phyloP scores from a whole-genome alignment of 2,329 filamentous ascomycete species.

The Metarhizium guizhouense region DNA sequence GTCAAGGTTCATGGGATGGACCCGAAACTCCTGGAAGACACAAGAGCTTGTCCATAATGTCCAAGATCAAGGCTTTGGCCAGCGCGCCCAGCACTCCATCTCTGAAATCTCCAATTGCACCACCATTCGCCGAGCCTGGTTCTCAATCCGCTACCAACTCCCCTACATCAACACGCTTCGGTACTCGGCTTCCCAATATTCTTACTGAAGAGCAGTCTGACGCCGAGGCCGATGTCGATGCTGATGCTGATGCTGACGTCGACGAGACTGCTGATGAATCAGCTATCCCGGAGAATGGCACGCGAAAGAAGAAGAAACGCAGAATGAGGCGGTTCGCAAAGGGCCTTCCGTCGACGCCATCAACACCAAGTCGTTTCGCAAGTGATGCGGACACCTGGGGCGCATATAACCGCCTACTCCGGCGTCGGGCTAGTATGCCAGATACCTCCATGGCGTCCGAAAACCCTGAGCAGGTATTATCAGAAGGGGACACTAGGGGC shows the following conservation, averaged over 20 bases:
- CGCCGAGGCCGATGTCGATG: slow-evolving; percentile 33
- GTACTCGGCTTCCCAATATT: slow-evolving; percentile 43
- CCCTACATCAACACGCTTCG: slow-evolving; percentile 34
- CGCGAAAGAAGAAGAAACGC: slow-evolving; percentile 48
- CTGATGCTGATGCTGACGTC: slow-evolving; percentile 23
- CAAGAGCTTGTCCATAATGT: slow-evolving; percentile 60
- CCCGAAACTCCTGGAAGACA: slow-evolving; percentile 51
- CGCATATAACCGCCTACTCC: slow-evolving; percentile 40
- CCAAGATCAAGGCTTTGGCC: slow-evolving; percentile 67
- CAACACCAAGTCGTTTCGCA: slow-evolving; percentile 45
- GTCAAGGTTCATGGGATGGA: slow-evolving; percentile 59
- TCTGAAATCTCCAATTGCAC: slow-evolving; percentile 29
- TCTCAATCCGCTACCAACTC: slow-evolving; percentile 36
- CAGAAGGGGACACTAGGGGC: slow-evolving; percentile 67
- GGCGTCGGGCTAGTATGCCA: slow-evolving; percentile 57
- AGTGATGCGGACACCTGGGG: slow-evolving; percentile 31
- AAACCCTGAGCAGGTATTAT: slow-evolving; percentile 53
- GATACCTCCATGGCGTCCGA: slow-evolving; percentile 35
- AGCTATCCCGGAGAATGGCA: slow-evolving; percentile 27
- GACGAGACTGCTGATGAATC: slow-evolving; percentile 71
- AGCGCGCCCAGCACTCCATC: slow-evolving; percentile 38
- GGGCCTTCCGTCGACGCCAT: slow-evolving; percentile 54
- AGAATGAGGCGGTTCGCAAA: slow-evolving; percentile 49
- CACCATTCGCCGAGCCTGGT: slow-evolving; percentile 22
- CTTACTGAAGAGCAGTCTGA: slow-evolving; percentile 40